phyloP scores from a whole-genome alignment of 2,329 filamentous ascomycete species.

The Aspergillus novofumigatus region DNA sequence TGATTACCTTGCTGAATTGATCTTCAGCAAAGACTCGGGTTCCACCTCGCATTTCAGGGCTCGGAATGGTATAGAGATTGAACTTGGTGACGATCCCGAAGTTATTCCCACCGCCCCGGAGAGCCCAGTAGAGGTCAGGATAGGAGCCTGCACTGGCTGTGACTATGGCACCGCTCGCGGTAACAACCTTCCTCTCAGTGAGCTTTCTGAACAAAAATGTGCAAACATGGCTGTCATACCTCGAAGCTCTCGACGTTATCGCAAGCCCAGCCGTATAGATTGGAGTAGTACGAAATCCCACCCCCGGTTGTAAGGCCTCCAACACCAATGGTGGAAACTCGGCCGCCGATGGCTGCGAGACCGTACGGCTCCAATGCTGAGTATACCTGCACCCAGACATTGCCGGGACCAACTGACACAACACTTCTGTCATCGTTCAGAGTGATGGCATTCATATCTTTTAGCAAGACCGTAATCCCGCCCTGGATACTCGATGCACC shows the following conservation, averaged over 20 bases:
- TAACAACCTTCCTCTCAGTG: conserved; percentile 15
- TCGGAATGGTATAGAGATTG: conserved; percentile 37
- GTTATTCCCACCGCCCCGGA: conserved; percentile 40
- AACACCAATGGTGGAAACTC: conserved; percentile 21
- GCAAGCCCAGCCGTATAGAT: conserved; percentile 31
- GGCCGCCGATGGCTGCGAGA: conserved; percentile 33
- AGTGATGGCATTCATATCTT: conserved; percentile 25
- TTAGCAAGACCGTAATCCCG: conserved; percentile 34
- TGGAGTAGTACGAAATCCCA: conserved; percentile 32
- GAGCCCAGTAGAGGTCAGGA: conserved; percentile 38
- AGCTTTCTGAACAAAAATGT: not conserved
- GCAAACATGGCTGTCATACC: conserved; percentile 6
- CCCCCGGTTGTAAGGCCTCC: conserved; percentile 22
- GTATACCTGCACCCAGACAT: conserved; percentile 34
- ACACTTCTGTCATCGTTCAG: conserved; percentile 25
- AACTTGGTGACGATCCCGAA: conserved; percentile 37
- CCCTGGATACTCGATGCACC: conserved; percentile 49
- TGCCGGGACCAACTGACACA: conserved; percentile 31
- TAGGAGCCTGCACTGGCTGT: conserved; percentile 26
- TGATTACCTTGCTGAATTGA: conserved; percentile 26
- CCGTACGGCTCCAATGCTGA: conserved; percentile 26
- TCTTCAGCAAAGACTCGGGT: conserved; percentile 23
- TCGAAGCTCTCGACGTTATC: conserved; percentile 35
- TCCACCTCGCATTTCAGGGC: conserved; percentile 39
- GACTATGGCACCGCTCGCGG: conserved; percentile 25